Evolutionary conservation across 2,329 filamentous ascomycete species (phyloP), one percentile per base, ranked within the genome.

Genomic region (Didymella sp.): DNA sequence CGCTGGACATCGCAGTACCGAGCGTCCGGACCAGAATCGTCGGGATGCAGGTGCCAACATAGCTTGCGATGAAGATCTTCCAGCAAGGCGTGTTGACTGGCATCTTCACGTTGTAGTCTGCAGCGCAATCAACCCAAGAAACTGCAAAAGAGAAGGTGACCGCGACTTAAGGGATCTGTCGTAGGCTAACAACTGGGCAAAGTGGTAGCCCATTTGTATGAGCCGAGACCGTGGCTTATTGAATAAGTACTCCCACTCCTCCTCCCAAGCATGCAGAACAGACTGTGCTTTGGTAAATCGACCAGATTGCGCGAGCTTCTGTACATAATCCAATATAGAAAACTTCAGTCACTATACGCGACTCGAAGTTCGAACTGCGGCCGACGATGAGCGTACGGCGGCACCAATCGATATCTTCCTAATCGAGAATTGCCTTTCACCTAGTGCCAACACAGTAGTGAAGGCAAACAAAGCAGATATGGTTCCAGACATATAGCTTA

Each of bases 241-340:
- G 28, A 79, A 71, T 17, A 80, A 69, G 31, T 69, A 75, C 43
- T 68, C 68, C 78, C 77, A 80, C 37, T 77, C 72, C 33, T 72
- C 63, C 47, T 66, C 74, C 78, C 78, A 81, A 4, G 60, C 54
- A 33, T 76, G 69, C 22, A 80, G 63, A 22, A 67, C 65, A 12
- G 66, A 58, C 49, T 78, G 69, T 0, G 74, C 42, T 73, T 72
- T 1, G 74, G 61, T 2, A 79, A 58, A 52, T 78, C 73, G 2
- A 75, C 61, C 0, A 66, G 49, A 12, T 63, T 56, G 3, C 58
- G 73, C 27, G 71, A 74, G 30, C 75, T 72, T 47, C 77, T 69
- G 53, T 81, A 80, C 5, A 81, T 76, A 19, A 76, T 75, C 78
- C 78, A 80, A 54, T 81, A 81, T 1, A 81, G 66, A 47, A 76